These are phyloP conservation scores for Drechslerella coelobrocha DNA, from an alignment of 2,329 filamentous ascomycete genomes.

Conservation along the genomic window DNA sequence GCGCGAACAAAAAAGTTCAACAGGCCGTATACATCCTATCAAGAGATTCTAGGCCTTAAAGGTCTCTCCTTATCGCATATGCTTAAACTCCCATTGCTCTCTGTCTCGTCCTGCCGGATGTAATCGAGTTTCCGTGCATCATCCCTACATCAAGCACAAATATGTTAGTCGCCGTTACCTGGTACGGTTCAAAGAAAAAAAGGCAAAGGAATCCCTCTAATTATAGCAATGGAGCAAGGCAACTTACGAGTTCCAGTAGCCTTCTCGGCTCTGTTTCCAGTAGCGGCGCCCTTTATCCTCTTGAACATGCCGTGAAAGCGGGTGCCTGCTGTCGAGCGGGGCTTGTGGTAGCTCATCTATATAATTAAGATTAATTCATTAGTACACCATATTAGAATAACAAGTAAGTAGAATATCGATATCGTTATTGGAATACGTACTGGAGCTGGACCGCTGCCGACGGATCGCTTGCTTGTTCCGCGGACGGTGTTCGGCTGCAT, in stretches of 20 bases:
- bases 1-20: too few species aligned
- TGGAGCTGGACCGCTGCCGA: constrained; percentile 37
- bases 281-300: constrained; percentile 39
- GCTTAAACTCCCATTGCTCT: constrained; percentile 34
- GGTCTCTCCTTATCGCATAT: too few species aligned
- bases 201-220: too few species aligned
- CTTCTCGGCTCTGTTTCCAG: constrained; percentile 41
- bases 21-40: constrained; percentile 14
- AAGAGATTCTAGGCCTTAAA: constrained; percentile 11
- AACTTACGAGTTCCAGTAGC: constrained; percentile 40
- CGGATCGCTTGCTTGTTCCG: constrained; percentile 41
- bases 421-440: too few species aligned
- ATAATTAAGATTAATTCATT: constrained; percentile 2
- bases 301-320: constrained; percentile 47
- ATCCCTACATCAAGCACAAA: constrained; percentile 18
- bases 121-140: constrained; percentile 45
- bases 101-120: constrained; percentile 36
- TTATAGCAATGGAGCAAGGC: not conserved
- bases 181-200: not conserved
- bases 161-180: not conserved
- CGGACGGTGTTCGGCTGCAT: constrained; percentile 40
- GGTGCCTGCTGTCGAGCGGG: constrained; percentile 40
- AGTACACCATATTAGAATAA: not conserved
- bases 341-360: constrained; percentile 43
- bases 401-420: too few species aligned